Percentiles rank a stretch among this genome's conserved stretches.
Evolutionary conservation across 1,284 basidiomycete genomes (phyloP).

Genomic region (Fomitopsis betulina): DNA sequence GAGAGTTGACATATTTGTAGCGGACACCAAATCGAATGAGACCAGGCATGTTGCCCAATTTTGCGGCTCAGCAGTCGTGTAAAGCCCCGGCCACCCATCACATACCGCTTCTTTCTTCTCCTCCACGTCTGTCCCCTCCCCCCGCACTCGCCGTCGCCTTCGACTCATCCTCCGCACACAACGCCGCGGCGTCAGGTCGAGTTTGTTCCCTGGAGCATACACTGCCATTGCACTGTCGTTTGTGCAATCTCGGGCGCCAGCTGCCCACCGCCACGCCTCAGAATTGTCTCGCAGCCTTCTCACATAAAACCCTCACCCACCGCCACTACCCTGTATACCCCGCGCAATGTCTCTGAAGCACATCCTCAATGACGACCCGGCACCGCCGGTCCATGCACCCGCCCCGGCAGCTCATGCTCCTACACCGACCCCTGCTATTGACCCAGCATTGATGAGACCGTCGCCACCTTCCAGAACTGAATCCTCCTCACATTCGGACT

Average conservation of each 20-base stretch:
- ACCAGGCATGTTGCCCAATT: conserved; percentile 28
- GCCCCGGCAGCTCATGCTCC: conserved; percentile 13
- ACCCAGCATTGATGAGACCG: conserved; percentile 17
- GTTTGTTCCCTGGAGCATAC: conserved; percentile 6
- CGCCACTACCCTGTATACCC: conserved; percentile 1
- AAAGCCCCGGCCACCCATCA: conserved; percentile 27
- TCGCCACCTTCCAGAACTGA: conserved; percentile 18
- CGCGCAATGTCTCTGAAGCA: conserved; percentile 62
- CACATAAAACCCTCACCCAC: conserved; percentile 12
- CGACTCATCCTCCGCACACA: not conserved
- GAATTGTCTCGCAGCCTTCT: conserved; percentile 8
- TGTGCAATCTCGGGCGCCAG: conserved; percentile 14
- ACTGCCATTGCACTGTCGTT: conserved; percentile 6
- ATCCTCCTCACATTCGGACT: conserved; percentile 20
- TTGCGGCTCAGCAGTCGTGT: conserved; percentile 29
- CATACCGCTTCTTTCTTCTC: conserved; percentile 15
- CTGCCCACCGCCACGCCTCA: not conserved
- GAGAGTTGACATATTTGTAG: conserved; percentile 31
- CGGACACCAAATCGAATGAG: conserved; percentile 30
- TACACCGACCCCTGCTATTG: conserved; percentile 11
- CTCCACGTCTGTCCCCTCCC: conserved; percentile 6
- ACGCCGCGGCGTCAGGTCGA: conserved; percentile 5
- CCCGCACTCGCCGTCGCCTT: conserved; percentile 6
- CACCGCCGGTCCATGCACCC: conserved; percentile 26
- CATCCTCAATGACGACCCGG: conserved; percentile 69